These are phyloP conservation scores for Globisporangium splendens DNA, from an alignment of 352 stramenopile genomes.

Conservation along the genomic window DNA sequence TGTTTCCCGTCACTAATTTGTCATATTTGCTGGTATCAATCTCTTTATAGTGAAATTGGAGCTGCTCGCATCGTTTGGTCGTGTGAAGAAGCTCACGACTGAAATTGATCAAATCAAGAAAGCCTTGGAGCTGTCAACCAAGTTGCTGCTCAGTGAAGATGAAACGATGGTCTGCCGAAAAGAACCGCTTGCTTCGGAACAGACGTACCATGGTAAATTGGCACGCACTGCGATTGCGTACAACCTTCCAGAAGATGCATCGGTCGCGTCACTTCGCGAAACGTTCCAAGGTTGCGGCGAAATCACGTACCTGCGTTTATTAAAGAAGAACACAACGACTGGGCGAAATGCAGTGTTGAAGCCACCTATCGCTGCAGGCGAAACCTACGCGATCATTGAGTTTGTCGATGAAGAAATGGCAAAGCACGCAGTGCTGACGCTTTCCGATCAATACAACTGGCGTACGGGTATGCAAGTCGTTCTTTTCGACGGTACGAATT, in stretches of 20 bases:
- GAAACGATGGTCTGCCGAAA: constrained; percentile 85
- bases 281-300: constrained; percentile 82
- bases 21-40: constrained; percentile 10
- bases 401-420: constrained; percentile 88
- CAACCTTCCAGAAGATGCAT: constrained; percentile 83
- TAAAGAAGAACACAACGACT: constrained; percentile 88
- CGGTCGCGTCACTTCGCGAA: constrained; percentile 78
- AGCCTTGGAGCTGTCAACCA: constrained; percentile 79
- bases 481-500: constrained; percentile 87
- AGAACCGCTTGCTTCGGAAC: constrained; percentile 68
- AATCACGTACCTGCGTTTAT: constrained; percentile 80
- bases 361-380: constrained; percentile 78
- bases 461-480: constrained; percentile 85
- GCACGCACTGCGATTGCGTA: constrained; percentile 84
- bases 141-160: constrained; percentile 80
- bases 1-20: not conserved
- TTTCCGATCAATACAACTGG: constrained; percentile 88
- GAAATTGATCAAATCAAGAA: constrained; percentile 83
- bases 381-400: constrained; percentile 89
- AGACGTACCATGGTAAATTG: constrained; percentile 85
- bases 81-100: constrained; percentile 85
- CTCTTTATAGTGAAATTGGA: constrained; percentile 70
- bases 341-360: constrained; percentile 86
- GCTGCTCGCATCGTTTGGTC: constrained; percentile 75
- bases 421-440: constrained; percentile 84